phyloP scores from a whole-genome alignment of 225 moss, liverwort and hornwort species.

The Thuidium tamariscinum region DNA sequence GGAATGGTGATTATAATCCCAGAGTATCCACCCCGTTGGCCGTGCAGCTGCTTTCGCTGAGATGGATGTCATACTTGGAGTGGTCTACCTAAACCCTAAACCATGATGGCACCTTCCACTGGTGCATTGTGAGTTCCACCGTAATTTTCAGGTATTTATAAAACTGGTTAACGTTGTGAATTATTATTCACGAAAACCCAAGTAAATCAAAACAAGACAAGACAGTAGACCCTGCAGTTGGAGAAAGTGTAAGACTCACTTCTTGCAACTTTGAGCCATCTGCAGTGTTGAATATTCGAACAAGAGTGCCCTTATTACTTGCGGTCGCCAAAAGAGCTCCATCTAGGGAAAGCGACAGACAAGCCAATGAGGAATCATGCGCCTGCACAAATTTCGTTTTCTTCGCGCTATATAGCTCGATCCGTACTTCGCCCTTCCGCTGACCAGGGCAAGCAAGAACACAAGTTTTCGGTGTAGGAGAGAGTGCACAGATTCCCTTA shows the following conservation, averaged over 20 bases:
- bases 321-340: constrained; percentile 68
- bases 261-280: constrained; percentile 79
- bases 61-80: neutral
- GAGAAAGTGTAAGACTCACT: constrained; percentile 3
- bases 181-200: neutral
- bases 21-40: neutral
- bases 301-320: constrained; percentile 79
- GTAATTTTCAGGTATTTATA: neutral
- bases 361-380: constrained; percentile 67
- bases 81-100: neutral
- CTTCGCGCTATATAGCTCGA: constrained; percentile 61
- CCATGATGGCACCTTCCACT: neutral
- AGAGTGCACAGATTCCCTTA: constrained; percentile 65
- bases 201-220: neutral
- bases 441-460: constrained; percentile 86
- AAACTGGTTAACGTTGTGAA: neutral
- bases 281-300: constrained; percentile 61
- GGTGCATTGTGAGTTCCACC: neutral
- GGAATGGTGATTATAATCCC: neutral
- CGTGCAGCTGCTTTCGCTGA: neutral
- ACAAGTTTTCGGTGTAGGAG: constrained; percentile 46
- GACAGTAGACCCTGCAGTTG: neutral
- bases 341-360: constrained; percentile 54
- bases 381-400: constrained; percentile 61
- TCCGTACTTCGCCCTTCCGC: constrained; percentile 61